These are phyloP conservation scores for Silene coronaria DNA, from an alignment of 179 eudicot species.

Conservation along the genomic window DNA sequence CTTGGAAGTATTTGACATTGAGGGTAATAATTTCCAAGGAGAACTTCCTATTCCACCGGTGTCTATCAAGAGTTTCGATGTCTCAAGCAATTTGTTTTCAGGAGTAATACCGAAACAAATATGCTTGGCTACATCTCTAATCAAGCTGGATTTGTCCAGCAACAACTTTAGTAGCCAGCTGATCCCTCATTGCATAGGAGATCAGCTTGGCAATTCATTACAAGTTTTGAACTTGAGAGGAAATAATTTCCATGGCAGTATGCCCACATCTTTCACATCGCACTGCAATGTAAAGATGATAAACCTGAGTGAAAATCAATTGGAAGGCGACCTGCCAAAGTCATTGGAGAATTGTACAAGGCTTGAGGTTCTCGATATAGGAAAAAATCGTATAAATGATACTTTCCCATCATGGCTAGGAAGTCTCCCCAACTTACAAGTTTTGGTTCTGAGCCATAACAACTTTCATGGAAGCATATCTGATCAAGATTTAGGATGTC, in stretches of 20 bases:
- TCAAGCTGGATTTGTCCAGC: conserved; percentile 20
- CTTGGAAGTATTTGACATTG: conserved; percentile 10
- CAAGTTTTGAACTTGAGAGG: conserved; percentile 12
- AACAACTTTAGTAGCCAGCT: conserved; percentile 20
- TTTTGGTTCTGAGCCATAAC: conserved; percentile 28
- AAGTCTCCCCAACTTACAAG: conserved; percentile 25
- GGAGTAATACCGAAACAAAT: conserved; percentile 17
- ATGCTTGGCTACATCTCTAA: conserved; percentile 19
- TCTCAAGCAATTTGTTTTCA: conserved; percentile 12
- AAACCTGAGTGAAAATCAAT: conserved; percentile 21
- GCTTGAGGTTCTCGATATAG: conserved; percentile 23
- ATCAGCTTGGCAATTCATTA: background rate
- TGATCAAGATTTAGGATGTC: background rate
- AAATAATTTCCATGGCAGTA: conserved; percentile 16
- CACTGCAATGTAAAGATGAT: conserved; percentile 22
- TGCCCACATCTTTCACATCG: background rate
- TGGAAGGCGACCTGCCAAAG: conserved; percentile 22
- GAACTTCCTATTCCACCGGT: conserved; percentile 13
- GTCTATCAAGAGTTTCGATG: background rate
- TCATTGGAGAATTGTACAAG: conserved; percentile 27
- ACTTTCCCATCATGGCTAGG: conserved; percentile 38
- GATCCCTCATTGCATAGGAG: conserved; percentile 22
- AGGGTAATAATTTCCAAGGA: conserved; percentile 12
- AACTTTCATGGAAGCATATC: conserved; percentile 26
- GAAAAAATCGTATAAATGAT: conserved; percentile 33